Conservation (phyloP, 495 filamentous ascomycete genomes). For the Astrothelium subdiscretum region DNA sequence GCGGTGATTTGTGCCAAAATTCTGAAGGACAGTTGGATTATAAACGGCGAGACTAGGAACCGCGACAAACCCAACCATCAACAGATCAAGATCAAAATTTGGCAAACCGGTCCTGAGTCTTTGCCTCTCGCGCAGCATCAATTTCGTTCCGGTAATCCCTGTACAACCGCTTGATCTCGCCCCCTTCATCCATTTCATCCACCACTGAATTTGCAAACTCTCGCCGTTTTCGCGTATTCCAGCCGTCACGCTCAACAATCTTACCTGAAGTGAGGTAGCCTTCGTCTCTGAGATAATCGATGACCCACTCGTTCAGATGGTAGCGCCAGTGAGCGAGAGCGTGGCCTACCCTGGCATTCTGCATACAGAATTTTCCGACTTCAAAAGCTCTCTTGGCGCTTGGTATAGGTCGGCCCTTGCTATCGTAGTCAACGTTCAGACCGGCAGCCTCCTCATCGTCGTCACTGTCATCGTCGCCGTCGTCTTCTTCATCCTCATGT, state of each 20-base stretch:
- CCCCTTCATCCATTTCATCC: conserved; percentile 43
- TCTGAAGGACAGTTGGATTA: too few relatives aligned
- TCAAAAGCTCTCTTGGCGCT: conserved; percentile 20
- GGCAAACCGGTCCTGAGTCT: conserved; percentile 7
- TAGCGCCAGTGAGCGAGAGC: conserved; percentile 64
- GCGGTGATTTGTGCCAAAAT: too few relatives aligned
- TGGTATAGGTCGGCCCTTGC: conserved; percentile 21
- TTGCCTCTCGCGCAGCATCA: conserved; percentile 40
- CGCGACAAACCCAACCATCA: not conserved
- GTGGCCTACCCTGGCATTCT: conserved; percentile 59
- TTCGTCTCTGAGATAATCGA: conserved; percentile 43
- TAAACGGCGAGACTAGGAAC: too few relatives aligned
- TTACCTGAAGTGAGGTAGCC: conserved; percentile 43
- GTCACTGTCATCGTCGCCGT: conserved; percentile 25
- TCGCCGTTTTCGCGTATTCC: conserved; percentile 40
- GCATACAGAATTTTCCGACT: conserved; percentile 45
- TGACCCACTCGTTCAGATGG: conserved; percentile 58
- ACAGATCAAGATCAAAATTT: not conserved
- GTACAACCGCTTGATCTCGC: conserved; percentile 46
- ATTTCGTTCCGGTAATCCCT: conserved; percentile 47
- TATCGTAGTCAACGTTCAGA: conserved; percentile 16
- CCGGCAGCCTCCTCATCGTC: conserved; percentile 24
- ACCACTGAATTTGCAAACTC: conserved; percentile 46
- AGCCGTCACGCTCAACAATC: conserved; percentile 42
- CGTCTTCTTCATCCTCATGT: conserved; percentile 33